Conservation (phyloP, 2,329 filamentous ascomycete species). For the Fusarium chuoi region DNA sequence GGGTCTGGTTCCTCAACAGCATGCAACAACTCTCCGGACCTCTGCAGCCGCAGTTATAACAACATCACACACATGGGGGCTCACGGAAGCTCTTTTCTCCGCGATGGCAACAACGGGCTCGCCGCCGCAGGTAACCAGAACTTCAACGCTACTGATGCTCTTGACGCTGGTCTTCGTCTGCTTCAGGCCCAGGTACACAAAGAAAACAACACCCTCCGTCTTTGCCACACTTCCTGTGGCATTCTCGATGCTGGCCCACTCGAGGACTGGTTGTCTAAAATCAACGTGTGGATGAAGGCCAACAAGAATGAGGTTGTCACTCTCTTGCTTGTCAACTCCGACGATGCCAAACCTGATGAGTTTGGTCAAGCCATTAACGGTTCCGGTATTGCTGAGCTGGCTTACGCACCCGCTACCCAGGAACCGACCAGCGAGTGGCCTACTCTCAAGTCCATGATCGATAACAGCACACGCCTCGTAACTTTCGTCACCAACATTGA, state of each 20-base stretch:
- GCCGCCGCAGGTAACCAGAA: conserved; percentile 77
- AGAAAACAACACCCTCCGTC: conserved; percentile 65
- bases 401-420: conserved; percentile 65
- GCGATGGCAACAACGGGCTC: conserved; percentile 68
- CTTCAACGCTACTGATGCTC: conserved; percentile 76
- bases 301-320: conserved; percentile 82
- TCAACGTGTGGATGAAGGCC: conserved; percentile 75
- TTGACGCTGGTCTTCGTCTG: conserved; percentile 76
- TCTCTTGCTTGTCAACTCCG: conserved; percentile 76
- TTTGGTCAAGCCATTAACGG: conserved; percentile 65
- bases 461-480: conserved; percentile 71
- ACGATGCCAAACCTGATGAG: conserved; percentile 63
- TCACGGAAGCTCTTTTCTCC: conserved; percentile 78
- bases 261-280: conserved; percentile 68
- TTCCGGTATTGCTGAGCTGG: conserved; percentile 69
- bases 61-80: conserved; percentile 82
- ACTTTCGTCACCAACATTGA: conserved; percentile 72
- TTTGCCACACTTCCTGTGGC: conserved; percentile 76
- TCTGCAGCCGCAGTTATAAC: conserved; percentile 78
- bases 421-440: conserved; percentile 68
- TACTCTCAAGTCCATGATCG: conserved; percentile 76
- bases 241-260: conserved; percentile 76
- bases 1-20: conserved; percentile 50
- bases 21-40: conserved; percentile 83
- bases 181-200: conserved; percentile 79